Evolutionary conservation across 1,139 yeast genomes (phyloP), one percentile per base, ranked within the genome.

Genomic region (Tardiomyces digboiensis): DNA sequence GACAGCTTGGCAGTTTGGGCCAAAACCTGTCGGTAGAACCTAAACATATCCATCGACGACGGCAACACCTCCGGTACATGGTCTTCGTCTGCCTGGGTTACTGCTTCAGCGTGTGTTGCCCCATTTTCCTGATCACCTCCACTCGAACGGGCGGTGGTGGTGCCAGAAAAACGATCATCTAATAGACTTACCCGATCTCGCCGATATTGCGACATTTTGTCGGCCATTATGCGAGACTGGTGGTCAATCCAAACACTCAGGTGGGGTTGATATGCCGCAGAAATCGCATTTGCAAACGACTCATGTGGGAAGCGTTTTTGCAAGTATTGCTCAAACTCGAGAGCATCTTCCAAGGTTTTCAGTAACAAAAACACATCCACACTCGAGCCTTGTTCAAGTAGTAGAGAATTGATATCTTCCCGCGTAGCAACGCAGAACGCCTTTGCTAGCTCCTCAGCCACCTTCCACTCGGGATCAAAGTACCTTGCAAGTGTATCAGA

Each of bases 31-130:
- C 94, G 76, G 59, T 84, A 88, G 5, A 76, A 67, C 53, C 87
- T 76, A 62, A 91, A 89, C 39, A 91, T 64, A 52, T 91, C 97
- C 1, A 94, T 87, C 7, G 95, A 83, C 0, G 96, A 85, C 36
- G 81, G 82, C 8, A 87, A 71, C 14, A 87, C 85, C 20, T 69
- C 74, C 43, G 75, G 71, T 18, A 51, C 52, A n/a, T 40, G 46
- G 64, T 68, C 56, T 60, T 70, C 53, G 64, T 38, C 62, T 39
- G 40, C 21, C 50, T 46, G 42, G 40, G 46, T 40, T 29, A 26
- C 16, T n/a, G 33, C 14, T 3, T 19, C 33, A 40, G 51, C 5
- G 14, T 5, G 16, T 3, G 33, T 13, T 8, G 10, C 10, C 16
- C 33, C 33, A 16, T 26, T 26, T 26, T 26, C 33, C 8, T 16